phyloP scores from a whole-genome alignment of 176 grass and related monocot species.

The Avena insularis region DNA sequence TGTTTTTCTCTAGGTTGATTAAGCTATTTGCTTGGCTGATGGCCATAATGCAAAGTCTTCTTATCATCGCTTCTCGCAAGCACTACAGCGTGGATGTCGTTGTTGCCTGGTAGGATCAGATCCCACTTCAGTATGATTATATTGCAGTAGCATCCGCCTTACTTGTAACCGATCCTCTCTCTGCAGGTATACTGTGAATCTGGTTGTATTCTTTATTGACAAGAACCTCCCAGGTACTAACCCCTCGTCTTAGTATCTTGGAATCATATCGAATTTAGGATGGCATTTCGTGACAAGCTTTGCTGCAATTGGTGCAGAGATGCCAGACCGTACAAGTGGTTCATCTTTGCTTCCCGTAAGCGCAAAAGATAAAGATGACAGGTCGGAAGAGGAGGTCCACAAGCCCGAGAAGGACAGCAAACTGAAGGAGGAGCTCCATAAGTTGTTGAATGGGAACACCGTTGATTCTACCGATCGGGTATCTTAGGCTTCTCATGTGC shows the following conservation, averaged over 20 bases:
- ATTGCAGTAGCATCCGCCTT: background rate
- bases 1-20: constrained; percentile 67
- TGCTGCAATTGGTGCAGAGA: constrained; percentile 58
- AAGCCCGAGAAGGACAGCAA: constrained; percentile 67
- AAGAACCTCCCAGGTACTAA: constrained; percentile 75
- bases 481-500: constrained; percentile 19
- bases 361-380: constrained; percentile 76
- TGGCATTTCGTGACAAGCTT: constrained; percentile 23
- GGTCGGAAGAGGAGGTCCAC: constrained; percentile 58
- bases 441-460: constrained; percentile 76
- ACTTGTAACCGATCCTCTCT: constrained; percentile 22
- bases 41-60: constrained; percentile 91
- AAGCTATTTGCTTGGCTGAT: constrained; percentile 86
- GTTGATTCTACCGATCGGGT: constrained; percentile 79
- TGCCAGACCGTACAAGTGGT: constrained; percentile 83
- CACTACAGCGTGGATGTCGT: constrained; percentile 95
- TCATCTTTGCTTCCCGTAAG: constrained; percentile 74
- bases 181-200: constrained; percentile 94
- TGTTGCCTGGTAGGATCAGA: constrained; percentile 86
- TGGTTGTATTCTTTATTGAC: constrained; percentile 93
- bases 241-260: background rate
- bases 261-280: background rate
- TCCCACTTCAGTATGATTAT: background rate
- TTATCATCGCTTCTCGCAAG: constrained; percentile 96
- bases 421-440: constrained; percentile 74